Percentiles rank a stretch among this genome's conserved stretches.
These are phyloP conservation scores for Potentilla sterilis DNA, from an alignment of 306 rosid genomes.

Conservation along the genomic window DNA sequence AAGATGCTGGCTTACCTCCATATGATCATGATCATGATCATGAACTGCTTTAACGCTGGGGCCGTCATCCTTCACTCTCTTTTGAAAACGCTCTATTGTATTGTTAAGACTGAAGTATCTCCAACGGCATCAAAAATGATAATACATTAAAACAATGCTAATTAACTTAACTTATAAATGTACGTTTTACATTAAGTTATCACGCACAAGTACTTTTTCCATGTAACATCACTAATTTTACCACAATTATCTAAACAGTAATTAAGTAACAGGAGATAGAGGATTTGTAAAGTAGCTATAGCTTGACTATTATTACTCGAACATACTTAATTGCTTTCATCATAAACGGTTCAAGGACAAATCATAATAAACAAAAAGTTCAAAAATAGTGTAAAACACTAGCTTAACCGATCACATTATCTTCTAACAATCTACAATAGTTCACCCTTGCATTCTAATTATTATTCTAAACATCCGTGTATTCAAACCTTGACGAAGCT, in stretches of 20 bases:
- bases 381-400: neutral
- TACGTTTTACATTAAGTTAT: too few relatives aligned
- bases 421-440: neutral
- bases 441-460: too few relatives aligned
- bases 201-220: too few relatives aligned
- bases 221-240: too few relatives aligned
- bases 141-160: neutral
- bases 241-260: too few relatives aligned
- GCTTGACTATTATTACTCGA: too few relatives aligned
- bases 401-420: neutral
- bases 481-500: neutral
- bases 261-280: too few relatives aligned
- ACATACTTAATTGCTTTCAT: too few relatives aligned
- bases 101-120: conserved; percentile 60
- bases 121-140: conserved; percentile 26
- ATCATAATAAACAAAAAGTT: neutral
- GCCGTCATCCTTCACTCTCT: conserved; percentile 47
- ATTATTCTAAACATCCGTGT: neutral
- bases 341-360: neutral
- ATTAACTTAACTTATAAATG: neutral
- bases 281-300: too few relatives aligned
- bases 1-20: conserved; percentile 46
- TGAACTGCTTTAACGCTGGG: conserved; percentile 25
- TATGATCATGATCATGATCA: conserved; percentile 34
- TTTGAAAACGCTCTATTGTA: conserved; percentile 75